Base-by-base conservation (phyloP, 2,329 filamentous ascomycete species). In the Calonectria henricotiae region DNA sequence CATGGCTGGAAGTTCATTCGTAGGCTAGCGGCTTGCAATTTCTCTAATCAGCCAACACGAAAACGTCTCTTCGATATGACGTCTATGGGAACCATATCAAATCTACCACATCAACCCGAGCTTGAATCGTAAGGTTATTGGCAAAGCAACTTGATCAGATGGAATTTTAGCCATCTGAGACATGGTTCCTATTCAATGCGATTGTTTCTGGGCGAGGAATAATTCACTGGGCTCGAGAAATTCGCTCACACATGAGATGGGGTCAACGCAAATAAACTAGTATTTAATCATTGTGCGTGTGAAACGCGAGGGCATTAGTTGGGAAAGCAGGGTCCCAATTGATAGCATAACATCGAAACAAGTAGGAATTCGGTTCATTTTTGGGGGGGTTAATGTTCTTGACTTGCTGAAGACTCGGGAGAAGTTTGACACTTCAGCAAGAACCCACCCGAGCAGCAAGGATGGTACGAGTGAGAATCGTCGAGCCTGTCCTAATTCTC, bases 401-500 rank as follows among this genome's bases (percentile, higher is more conserved):
- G n/a, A 23, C 7, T 39, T 25, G 51, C 8, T 58, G 32, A 12
- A 37, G 20, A 58, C 39, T 12, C 12, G n/a, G 20, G n/a, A 25
- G 35, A 12, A 6, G 32, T 6, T n/a, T 58, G 51, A 20, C 51
- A 20, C 20, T 37, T 58, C 30, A 17, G 51, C 35, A 58, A 25
- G 35, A 39, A 5, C 51, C 20, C 20, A 27, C 25, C 51, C 17
- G 20, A 58, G 11, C 35, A 25, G 51, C 20, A n/a, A 58, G 6
- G 32, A 37, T 8, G 32, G 25, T 13, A 58, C 30, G 32, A 47
- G n/a, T 27, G 17, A 47, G 47, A 44, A 58, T 51, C 63, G n/a
- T 41, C 23, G 60, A 68, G 60, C 39, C 65, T 39, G 23, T 30
- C 30, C 7, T 47, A 47, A 63, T 63, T 63, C 47, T 61, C 37